Base-by-base conservation (phyloP, 371 early-diverging fungal genomes). In the Mucor lusitanicus region DNA sequence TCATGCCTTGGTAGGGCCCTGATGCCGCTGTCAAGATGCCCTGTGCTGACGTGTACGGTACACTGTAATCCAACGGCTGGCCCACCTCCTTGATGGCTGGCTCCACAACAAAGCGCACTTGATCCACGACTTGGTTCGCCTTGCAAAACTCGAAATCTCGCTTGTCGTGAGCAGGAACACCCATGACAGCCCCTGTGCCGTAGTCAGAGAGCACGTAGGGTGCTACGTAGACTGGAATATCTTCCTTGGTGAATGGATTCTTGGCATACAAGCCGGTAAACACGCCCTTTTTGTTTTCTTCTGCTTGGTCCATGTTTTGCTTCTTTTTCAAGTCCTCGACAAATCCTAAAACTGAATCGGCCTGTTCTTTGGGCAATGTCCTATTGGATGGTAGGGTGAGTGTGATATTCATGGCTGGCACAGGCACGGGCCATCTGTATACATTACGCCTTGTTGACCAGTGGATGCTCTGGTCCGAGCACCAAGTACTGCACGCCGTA, bases 161-260 rank as follows among this genome's bases (percentile, higher is more conserved):
- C 65, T 85, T 81, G 65, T 94, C 95, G 69, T 94, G 94, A 6
- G 87, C 92, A 8, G 95, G 94, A 3, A 94, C 95, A 39, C 91
- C 94, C 95, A 95, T 95, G 28, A 95, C 92, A 3, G 94, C 93
- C 13, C 94, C 94, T 0, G 93, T 91, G 1, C 93, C 94, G 71
- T 94, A 94, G 53, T 90, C 90, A 0, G 89, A 81, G 6, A 94
- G 73, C 0, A 94, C 95, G 70, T 94, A 94, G 48, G 87, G 87
- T 23, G 92, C 89, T 11, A 91, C 86, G 61, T 90, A 94, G 17
- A 94, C 79, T 1, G 94, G 94, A n/a, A 94, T 74, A 8, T 68
- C 30, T 58, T 80, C 81, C 8, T 75, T 73, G 3, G 85, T 89
- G 27, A 93, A 69, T 2, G 95, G 94, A 57, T 94, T 88, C 15